Percentiles rank a stretch among this genome's conserved stretches.
phyloP scores from a whole-genome alignment of 2,329 filamentous ascomycete genomes.

The Plectosphaerella sp. region DNA sequence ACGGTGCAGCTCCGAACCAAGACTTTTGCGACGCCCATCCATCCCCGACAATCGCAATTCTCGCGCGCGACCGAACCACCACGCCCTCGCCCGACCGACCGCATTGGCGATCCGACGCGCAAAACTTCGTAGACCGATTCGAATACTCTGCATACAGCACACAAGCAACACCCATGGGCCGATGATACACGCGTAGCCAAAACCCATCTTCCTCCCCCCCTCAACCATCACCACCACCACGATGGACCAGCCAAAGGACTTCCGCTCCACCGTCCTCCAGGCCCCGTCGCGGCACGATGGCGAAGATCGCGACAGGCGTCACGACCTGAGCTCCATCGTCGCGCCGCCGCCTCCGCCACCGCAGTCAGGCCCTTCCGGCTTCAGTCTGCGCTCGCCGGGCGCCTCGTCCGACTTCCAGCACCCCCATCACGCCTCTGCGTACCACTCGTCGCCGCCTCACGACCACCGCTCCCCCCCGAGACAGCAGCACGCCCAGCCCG shows the following conservation, averaged over 20 bases:
- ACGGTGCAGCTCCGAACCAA: not conserved
- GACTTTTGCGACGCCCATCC: not conserved
- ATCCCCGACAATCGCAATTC: not conserved
- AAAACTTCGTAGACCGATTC: too few relatives aligned
- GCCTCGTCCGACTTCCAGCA: constrained; percentile 31
- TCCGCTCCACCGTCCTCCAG: constrained; percentile 46
- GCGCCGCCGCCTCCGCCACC: constrained; percentile 17
- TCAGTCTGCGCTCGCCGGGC: constrained; percentile 46
- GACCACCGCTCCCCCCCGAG: constrained; percentile 16
- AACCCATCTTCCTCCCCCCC: constrained; percentile 6
- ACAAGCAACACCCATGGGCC: not conserved
- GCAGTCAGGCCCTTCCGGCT: constrained; percentile 36
- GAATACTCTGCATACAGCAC: too few relatives aligned
- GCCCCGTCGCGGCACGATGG: constrained; percentile 33
- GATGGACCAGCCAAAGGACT: constrained; percentile 39
- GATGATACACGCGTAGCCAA: not conserved
- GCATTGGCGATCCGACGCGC: too few relatives aligned
- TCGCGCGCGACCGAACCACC: not conserved
- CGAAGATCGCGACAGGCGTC: constrained; percentile 29
- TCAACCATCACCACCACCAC: constrained; percentile 11
- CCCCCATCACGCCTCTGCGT: constrained; percentile 15
- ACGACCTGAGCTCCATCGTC: constrained; percentile 34
- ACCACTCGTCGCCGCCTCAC: constrained; percentile 22
- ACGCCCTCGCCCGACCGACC: too few relatives aligned
- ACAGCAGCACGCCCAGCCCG: constrained; percentile 11